A percentile compares a stretch with the other conserved stretches of the same genome.
These are phyloP conservation scores for Oryza punctata DNA, from an alignment of 176 grass and related monocot species.

Conservation along the genomic window DNA sequence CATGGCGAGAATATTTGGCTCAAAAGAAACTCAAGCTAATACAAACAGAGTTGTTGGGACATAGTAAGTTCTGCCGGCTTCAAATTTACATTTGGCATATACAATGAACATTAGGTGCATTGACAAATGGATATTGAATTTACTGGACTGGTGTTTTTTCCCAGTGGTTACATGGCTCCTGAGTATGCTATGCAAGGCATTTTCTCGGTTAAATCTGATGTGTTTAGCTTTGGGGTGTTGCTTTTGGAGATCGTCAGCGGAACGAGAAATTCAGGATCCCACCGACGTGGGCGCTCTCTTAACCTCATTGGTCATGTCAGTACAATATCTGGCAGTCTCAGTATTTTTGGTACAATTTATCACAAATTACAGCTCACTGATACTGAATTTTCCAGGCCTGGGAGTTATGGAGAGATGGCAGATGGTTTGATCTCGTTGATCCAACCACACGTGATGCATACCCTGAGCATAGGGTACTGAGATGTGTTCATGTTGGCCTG, in stretches of 20 bases:
- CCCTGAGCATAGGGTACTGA: slow-evolving; percentile 31
- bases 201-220: slow-evolving; percentile 61
- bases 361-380: background rate
- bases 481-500: slow-evolving; percentile 47
- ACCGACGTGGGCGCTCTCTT: slow-evolving; percentile 33
- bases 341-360: background rate
- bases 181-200: slow-evolving; percentile 59
- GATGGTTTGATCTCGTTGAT: slow-evolving; percentile 53
- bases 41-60: slow-evolving; percentile 60
- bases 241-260: slow-evolving; percentile 61
- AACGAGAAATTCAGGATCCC: slow-evolving; percentile 49
- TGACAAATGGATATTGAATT: background rate
- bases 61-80: slow-evolving; percentile 49
- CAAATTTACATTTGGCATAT: background rate
- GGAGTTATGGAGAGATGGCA: slow-evolving; percentile 60
- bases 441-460: slow-evolving; percentile 18
- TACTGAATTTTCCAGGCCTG: slow-evolving; percentile 53
- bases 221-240: slow-evolving; percentile 61
- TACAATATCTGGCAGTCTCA: background rate
- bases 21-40: slow-evolving; percentile 53
- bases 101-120: background rate
- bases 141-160: slow-evolving; percentile 1
- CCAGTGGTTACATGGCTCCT: slow-evolving; percentile 69
- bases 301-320: slow-evolving; percentile 60
- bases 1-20: slow-evolving; percentile 62